phyloP scores from a whole-genome alignment of 768 basidiomycete species.

The Rubroboletus satanas region DNA sequence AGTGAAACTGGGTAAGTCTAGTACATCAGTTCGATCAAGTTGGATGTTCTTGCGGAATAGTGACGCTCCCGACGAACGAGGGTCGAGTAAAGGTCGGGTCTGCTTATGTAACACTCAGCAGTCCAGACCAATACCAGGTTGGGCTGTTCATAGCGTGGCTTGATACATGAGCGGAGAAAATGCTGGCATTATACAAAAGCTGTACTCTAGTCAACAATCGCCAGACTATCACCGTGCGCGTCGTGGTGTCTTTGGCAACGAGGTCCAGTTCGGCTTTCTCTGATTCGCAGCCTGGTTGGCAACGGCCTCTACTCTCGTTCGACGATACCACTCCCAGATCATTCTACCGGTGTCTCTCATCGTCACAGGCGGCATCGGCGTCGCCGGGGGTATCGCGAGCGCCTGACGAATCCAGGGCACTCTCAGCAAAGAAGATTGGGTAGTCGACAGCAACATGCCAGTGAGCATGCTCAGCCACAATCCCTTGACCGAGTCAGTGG shows the following conservation, averaged over 20 bases:
- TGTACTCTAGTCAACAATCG: background rate
- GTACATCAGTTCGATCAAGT: constrained; percentile 6
- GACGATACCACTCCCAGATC: constrained; percentile 21
- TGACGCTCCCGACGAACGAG: background rate
- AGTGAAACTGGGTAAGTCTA: background rate
- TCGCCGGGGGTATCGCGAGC: constrained; percentile 32
- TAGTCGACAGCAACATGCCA: constrained; percentile 42
- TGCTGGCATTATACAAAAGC: background rate
- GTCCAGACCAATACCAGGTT: background rate
- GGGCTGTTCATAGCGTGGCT: no score
- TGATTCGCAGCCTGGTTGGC: constrained; percentile 1
- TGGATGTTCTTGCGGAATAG: background rate
- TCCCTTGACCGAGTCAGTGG: constrained; percentile 38
- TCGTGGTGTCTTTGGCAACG: constrained; percentile 21
- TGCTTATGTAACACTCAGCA: constrained; percentile 20
- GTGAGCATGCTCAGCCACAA: constrained; percentile 55
- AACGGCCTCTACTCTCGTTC: background rate
- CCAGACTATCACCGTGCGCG: constrained; percentile 1
- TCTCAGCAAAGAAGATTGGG: constrained; percentile 48
- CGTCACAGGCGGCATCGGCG: constrained; percentile 19
- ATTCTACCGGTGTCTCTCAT: constrained; percentile 26
- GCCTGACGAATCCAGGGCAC: constrained; percentile 37
- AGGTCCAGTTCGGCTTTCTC: constrained; percentile 23
- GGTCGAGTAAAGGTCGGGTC: no score
- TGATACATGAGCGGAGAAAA: background rate